Conservation (phyloP, 2,329 filamentous ascomycete species). For the Xylaria sp. region DNA sequence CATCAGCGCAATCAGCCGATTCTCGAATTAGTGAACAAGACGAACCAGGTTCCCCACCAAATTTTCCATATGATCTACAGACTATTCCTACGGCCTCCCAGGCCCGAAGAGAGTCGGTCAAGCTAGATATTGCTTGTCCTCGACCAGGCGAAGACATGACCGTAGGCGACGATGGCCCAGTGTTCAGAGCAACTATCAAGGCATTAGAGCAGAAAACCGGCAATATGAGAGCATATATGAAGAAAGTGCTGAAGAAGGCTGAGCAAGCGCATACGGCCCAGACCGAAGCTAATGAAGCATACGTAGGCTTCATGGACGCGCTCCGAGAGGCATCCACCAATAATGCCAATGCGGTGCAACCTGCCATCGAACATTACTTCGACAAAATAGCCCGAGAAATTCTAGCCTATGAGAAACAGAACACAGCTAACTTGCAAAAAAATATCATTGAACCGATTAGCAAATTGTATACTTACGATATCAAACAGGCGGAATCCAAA, state of each 20-base stretch:
- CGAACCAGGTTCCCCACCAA: conserved; percentile 66
- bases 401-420: conserved; percentile 84
- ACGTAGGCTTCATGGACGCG: conserved; percentile 84
- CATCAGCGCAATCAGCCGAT: conserved; percentile 88
- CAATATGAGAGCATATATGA: conserved; percentile 93
- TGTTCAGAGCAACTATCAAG: conserved; percentile 97
- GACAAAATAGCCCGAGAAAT: conserved; percentile 96
- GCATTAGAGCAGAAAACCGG: conserved; percentile 95
- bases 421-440: conserved; percentile 84
- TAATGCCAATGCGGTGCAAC: conserved; percentile 96
- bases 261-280: conserved; percentile 87
- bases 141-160: conserved; percentile 87
- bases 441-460: conserved; percentile 94
- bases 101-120: conserved; percentile 66
- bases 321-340: conserved; percentile 88
- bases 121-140: conserved; percentile 88
- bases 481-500: conserved; percentile 97
- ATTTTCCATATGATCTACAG: conserved; percentile 53
- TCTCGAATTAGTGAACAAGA: conserved; percentile 82
- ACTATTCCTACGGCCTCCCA: conserved; percentile 38
- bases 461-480: conserved; percentile 93
- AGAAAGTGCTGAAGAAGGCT: conserved; percentile 94
- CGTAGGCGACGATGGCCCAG: conserved; percentile 88
- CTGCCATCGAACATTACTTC: conserved; percentile 97
- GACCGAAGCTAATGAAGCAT: conserved; percentile 84